A percentile compares a stretch with the other conserved stretches of the same genome.
These are phyloP conservation scores for Solidago caesia DNA, from an alignment of 129 eudicot species.

Conservation along the genomic window DNA sequence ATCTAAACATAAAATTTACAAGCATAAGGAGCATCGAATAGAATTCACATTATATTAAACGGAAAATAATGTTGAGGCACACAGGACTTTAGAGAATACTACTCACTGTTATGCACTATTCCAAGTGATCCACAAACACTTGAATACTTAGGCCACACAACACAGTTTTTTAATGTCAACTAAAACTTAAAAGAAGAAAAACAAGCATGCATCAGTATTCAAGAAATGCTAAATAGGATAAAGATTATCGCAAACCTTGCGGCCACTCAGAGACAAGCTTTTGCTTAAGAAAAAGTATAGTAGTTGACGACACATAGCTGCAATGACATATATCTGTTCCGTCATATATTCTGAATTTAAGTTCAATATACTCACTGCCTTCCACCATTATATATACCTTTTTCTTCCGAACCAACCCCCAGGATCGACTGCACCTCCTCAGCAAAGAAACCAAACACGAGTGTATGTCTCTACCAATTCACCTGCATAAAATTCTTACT, in stretches of 20 bases:
- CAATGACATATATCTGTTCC: conserved; percentile 75
- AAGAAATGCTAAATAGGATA: conserved; percentile 4
- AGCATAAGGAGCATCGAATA: conserved; percentile 1
- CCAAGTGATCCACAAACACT: neutral
- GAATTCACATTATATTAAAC: neutral
- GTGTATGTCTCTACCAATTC: conserved; percentile 35
- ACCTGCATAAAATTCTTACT: conserved; percentile 38
- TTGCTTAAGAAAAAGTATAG: conserved; percentile 64
- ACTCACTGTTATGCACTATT: conserved; percentile 4
- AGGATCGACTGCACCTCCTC: conserved; percentile 26
- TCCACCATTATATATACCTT: conserved; percentile 52
- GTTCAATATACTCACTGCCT: conserved; percentile 58
- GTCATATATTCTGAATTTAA: conserved; percentile 72
- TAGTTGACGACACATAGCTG: conserved; percentile 53
- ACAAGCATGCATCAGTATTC: neutral
- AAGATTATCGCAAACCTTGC: conserved; percentile 52
- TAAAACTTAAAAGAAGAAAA: neutral
- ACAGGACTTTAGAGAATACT: neutral
- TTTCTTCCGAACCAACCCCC: conserved; percentile 21
- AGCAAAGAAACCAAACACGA: conserved; percentile 31
- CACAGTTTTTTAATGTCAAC: neutral
- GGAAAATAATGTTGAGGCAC: neutral
- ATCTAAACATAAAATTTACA: conserved; percentile 5
- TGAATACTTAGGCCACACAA: neutral
- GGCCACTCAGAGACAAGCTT: conserved; percentile 84